Evolutionary conservation across 2,329 filamentous ascomycete species (phyloP), one percentile per base, ranked within the genome.

Genomic region (Aspergillus intermedius): DNA sequence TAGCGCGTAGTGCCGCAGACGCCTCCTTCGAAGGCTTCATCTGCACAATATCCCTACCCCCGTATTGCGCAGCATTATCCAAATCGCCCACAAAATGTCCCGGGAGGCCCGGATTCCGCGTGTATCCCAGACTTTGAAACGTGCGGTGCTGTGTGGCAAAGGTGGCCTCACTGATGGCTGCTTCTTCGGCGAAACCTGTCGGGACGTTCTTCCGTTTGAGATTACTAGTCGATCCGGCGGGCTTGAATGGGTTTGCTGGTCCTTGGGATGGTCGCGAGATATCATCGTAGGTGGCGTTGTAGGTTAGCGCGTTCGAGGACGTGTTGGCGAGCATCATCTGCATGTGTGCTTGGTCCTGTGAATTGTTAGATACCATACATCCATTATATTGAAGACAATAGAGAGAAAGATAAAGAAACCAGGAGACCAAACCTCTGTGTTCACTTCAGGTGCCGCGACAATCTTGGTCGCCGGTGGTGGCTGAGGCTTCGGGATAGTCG

Each of bases 101-200:
- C 13, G 71, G 68, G 23, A 63, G 51, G 17, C 63, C 69, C 9
- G 74, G 74, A 52, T 77, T 73, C 56, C 70, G 68, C 60, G 81
- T 72, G 58, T 78, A 79, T 2, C 76, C 76, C 42, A 77, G 57
- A 53, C 86, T 79, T 65, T 91, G 85, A 51, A 93, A 80, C 1
- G 89, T 90, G 49, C 89, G 85, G 65, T 96, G 91, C 55, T 93
- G 90, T 61, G 81, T 82, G 58, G 88, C 83, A 66, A 98, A 98
- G 0, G 88, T 90, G 54, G 91, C 82, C 62, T 97, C 93, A 67
- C 88, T 95, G 55, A 98, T 82, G 58, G 82, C 87, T 0, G 87
- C 90, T 69, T 98, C 91, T 58, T 93, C 81, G 2, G 93, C 93
- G 60, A 81, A 86, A 9, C 93, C 93, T 0, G 93, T 96, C 9